A percentile compares a stretch with the other conserved stretches of the same genome.
Conservation (phyloP, 2,329 filamentous ascomycete genomes). For the Colletotrichum siamense region DNA sequence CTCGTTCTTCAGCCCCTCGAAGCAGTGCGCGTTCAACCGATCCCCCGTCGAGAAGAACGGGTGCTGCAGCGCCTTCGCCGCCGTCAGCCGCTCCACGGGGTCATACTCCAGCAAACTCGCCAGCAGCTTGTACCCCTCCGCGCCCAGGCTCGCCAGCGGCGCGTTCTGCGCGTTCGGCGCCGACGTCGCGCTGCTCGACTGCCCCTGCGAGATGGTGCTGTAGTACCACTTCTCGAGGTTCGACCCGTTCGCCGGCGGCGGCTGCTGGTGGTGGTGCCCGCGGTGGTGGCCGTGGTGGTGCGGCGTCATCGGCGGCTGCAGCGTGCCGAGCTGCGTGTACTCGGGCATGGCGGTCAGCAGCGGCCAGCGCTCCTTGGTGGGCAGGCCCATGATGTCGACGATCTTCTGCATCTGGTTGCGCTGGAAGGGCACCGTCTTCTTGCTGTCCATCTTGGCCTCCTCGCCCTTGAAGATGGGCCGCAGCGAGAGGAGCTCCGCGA, state of each 20-base stretch:
- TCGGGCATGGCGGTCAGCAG: constrained; percentile 86
- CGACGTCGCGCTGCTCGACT: constrained; percentile 52
- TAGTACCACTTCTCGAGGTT: constrained; percentile 83
- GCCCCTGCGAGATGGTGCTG: constrained; percentile 67
- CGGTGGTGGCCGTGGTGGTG: constrained; percentile 45
- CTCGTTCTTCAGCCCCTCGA: constrained; percentile 85
- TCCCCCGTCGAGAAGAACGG: constrained; percentile 84
- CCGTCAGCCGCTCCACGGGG: constrained; percentile 85
- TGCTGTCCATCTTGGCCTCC: constrained; percentile 98
- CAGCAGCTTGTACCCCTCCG: constrained; percentile 83
- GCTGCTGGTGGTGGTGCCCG: constrained; percentile 44
- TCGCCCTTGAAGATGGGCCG: constrained; percentile 98
- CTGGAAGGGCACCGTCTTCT: constrained; percentile 97
- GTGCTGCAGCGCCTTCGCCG: constrained; percentile 86
- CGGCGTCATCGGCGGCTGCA: constrained; percentile 56
- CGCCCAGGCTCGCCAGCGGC: constrained; percentile 66
- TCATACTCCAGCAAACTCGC: constrained; percentile 90
- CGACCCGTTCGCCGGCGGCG: constrained; percentile 36
- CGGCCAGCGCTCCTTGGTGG: constrained; percentile 88
- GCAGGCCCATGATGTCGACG: constrained; percentile 92
- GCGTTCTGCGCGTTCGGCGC: constrained; percentile 36
- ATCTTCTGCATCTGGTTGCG: constrained; percentile 99
- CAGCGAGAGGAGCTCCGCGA: constrained; percentile 88
- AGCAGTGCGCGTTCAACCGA: constrained; percentile 81
- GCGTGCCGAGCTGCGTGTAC: constrained; percentile 70